phyloP scores from a whole-genome alignment of 495 filamentous ascomycete genomes.

The Penicillium diatomitis region DNA sequence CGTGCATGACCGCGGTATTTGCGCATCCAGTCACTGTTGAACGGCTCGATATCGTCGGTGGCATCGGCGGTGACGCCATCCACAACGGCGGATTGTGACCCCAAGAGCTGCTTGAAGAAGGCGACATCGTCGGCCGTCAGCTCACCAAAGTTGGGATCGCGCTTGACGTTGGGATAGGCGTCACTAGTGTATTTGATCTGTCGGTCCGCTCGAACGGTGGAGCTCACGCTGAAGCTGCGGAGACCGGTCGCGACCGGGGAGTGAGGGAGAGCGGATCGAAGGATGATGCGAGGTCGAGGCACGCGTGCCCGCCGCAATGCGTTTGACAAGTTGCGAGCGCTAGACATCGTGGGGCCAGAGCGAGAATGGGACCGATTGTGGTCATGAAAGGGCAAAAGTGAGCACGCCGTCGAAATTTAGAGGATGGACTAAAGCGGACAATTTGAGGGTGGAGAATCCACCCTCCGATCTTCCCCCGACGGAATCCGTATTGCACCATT shows the following conservation, averaged over 20 bases:
- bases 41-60: slow-evolving; percentile 74
- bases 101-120: slow-evolving; percentile 69
- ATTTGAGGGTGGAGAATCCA: slow-evolving; percentile 19
- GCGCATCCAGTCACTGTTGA: slow-evolving; percentile 98
- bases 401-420: slow-evolving; percentile 9
- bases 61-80: slow-evolving; percentile 69
- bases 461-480: slow-evolving; percentile 10
- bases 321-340: slow-evolving; percentile 27
- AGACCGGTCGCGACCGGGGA: slow-evolving; percentile 13
- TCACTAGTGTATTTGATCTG: slow-evolving; percentile 70
- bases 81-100: slow-evolving; percentile 67
- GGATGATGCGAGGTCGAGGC: slow-evolving; percentile 21
- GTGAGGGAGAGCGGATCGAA: slow-evolving; percentile 16
- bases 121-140: slow-evolving; percentile 68
- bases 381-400: slow-evolving; percentile 4
- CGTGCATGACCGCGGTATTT: slow-evolving; percentile 90
- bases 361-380: neutral
- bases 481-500: slow-evolving; percentile 2
- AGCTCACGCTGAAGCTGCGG: slow-evolving; percentile 29
- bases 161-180: slow-evolving; percentile 72
- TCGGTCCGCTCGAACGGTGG: slow-evolving; percentile 23
- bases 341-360: slow-evolving; percentile 24
- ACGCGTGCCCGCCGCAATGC: slow-evolving; percentile 34
- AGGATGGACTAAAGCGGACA: neutral
- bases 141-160: slow-evolving; percentile 60